Evolutionary conservation across 371 early-diverging fungal species (phyloP), one percentile per base, ranked within the genome.

Genomic region (Lichtheimia ramosa): DNA sequence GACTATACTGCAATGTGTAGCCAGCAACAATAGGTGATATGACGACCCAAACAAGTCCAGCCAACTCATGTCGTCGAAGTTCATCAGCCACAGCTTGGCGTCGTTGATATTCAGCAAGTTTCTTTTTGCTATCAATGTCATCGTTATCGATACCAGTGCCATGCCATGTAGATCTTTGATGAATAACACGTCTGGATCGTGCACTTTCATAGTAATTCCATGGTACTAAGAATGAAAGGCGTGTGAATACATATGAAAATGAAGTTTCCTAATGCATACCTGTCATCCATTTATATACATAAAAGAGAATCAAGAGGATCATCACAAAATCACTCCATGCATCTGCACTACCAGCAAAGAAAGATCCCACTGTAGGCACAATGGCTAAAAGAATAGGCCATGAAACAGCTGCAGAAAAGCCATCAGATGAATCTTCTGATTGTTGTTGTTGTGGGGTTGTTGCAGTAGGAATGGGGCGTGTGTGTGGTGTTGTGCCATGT

Each of bases 191-290:
- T 54, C 85, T 68, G 5, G 77, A 74, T 51, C 82, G 70, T 20
- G 89, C 85, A 51, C 87, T 81, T 65, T 86, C 83, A 61, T 89
- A 89, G 48, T 87, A 76, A 27, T 83, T 77, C 89, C 89, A 89
- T 13, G 89, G 89, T 3, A 85, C 86, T 88, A 71, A 18, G n/a
- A 49, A 51, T 15, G 34, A n/a, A 40, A 55, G 14, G 27, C 39
- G 53, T 43, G 20, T 56, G 25, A 20, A 34, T 34, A 15, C 8
- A 54, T 21, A 24, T 5, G 10, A 54, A 12, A 14, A n/a, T n/a
- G n/a, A n/a, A n/a, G n/a, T n/a, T n/a, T n/a, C n/a, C n/a, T n/a
- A n/a, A n/a, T n/a, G n/a, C n/a, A n/a, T 83, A 84, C 88, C 88
- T 78, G 85, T 86, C 54, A 89, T 81, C 72, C 87, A 83, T 69